phyloP scores from a whole-genome alignment of 768 basidiomycete species.

The Dioszegia hungarica region DNA sequence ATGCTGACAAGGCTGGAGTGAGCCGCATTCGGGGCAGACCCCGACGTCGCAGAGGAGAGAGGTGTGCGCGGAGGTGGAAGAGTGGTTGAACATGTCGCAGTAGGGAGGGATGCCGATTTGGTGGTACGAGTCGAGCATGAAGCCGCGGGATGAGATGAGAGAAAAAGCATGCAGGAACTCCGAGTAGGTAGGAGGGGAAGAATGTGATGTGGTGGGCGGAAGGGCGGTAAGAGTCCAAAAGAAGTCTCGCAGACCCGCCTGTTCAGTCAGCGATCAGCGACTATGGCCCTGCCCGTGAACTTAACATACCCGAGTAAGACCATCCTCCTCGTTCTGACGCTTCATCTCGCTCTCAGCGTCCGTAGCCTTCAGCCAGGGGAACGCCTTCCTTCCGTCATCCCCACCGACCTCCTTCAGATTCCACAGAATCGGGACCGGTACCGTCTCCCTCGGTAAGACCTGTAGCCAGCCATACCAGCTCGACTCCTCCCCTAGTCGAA shows the following conservation, averaged over 20 bases:
- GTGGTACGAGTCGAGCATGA: conserved; percentile 76
- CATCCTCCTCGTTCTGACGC: conserved; percentile 19
- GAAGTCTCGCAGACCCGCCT: not conserved
- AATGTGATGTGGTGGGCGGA: conserved; percentile 13
- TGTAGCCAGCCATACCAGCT: conserved; percentile 49
- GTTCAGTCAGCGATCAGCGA: no score
- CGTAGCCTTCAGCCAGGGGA: conserved; percentile 39
- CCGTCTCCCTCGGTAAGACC: conserved; percentile 37
- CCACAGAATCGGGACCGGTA: conserved; percentile 49
- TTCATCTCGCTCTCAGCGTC: conserved; percentile 32
- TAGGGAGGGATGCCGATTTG: conserved; percentile 77
- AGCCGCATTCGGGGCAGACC: conserved; percentile 20
- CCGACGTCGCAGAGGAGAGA: conserved; percentile 10
- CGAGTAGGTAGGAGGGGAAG: conserved; percentile 18
- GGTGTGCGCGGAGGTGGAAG: conserved; percentile 17
- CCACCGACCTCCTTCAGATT: conserved; percentile 21
- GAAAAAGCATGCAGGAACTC: conserved; percentile 58
- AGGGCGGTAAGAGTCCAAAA: not conserved
- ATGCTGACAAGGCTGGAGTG: conserved; percentile 11
- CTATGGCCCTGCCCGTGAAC: not conserved
- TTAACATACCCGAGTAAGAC: conserved; percentile 19
- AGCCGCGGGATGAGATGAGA: conserved; percentile 75
- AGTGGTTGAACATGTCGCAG: conserved; percentile 58
- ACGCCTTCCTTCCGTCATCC: conserved; percentile 33
- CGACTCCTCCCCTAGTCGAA: conserved; percentile 36